phyloP scores from a whole-genome alignment of 2,329 filamentous ascomycete genomes.

The Pestalotiopsis sp. region DNA sequence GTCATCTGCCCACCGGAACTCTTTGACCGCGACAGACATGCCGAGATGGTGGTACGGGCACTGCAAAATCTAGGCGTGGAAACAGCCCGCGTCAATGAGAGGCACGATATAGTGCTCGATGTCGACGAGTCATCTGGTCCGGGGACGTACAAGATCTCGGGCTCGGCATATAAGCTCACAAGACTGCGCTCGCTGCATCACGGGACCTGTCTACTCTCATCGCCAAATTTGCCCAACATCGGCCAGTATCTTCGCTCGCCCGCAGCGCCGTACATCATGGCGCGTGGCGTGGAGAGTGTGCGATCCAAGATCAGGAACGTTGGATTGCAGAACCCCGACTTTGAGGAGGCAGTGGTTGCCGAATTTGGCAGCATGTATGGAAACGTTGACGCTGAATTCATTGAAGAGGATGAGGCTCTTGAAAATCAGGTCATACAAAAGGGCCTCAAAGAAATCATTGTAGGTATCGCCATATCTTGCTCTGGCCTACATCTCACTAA shows the following conservation, averaged over 20 bases:
- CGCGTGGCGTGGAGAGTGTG: slow-evolving; percentile 89
- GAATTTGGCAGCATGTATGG: slow-evolving; percentile 73
- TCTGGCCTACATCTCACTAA: background rate
- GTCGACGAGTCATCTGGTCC: slow-evolving; percentile 10
- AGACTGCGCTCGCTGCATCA: slow-evolving; percentile 83
- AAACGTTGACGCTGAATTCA: slow-evolving; percentile 31
- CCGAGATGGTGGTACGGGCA: slow-evolving; percentile 89
- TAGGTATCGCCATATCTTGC: slow-evolving; percentile 34
- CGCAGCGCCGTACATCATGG: slow-evolving; percentile 73
- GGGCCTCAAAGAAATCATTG: slow-evolving; percentile 65
- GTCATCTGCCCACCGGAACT: slow-evolving; percentile 78
- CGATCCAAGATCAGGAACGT: slow-evolving; percentile 84
- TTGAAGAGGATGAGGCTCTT: slow-evolving; percentile 53
- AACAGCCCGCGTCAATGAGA: slow-evolving; percentile 76
- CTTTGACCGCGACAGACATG: slow-evolving; percentile 87
- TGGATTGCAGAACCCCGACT: slow-evolving; percentile 49
- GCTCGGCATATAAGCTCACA: slow-evolving; percentile 93
- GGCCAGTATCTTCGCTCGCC: slow-evolving; percentile 76
- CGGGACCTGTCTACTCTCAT: slow-evolving; percentile 83
- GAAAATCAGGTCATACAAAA: slow-evolving; percentile 58
- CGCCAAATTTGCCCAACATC: slow-evolving; percentile 73
- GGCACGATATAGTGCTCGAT: slow-evolving; percentile 82
- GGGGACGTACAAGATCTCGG: slow-evolving; percentile 76
- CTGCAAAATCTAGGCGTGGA: slow-evolving; percentile 61
- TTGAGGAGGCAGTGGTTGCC: slow-evolving; percentile 58